Base-by-base conservation (phyloP, 768 basidiomycete species). In the Rhodosporidiobolus odoratus region DNA sequence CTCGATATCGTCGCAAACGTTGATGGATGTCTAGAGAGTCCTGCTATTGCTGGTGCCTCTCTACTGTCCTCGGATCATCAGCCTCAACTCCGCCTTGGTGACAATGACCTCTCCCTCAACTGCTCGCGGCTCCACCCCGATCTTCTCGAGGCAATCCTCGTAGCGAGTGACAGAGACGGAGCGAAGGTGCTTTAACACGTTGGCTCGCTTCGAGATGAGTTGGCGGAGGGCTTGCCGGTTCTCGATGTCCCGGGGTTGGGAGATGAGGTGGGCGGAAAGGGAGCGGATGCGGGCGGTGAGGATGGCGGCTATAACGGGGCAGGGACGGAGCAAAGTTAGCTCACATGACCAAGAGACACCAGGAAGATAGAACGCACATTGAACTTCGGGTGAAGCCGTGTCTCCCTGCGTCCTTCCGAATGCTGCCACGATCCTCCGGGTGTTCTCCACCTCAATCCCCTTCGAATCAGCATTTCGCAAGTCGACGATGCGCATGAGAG, bases 71-170 rank as follows among this genome's bases (percentile, higher is more conserved):
- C 73, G 45, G 48, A 75, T 75, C 48, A 75, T 48, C n/a, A 25
- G 38, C 68, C 69, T 34, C 65, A 75, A 30, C 27, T 69, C 66
- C n/a, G 34, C 25, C 62, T 75, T 72, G 32, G 58, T 52, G 8
- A 94, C 84, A 63, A 91, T 84, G 45, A 97, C 81, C 78, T 97
- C 93, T 50, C 93, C 94, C 79, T 96, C 92, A 2, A 98, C 91
- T 45, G 88, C 87, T 70, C 83, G 83, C 40, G 85, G 83, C 73
- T 93, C 89, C 30, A 97, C 79, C 5, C 89, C 94, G 34, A 96
- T 81, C 68, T 87, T 85, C 56, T 84, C 82, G 60, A 98, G 83
- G 34, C 90, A 76, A 23, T 80, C 81, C 68, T 91, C 89, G 76
- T 94, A 96, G 58, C 91, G 87, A 68, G 83, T 83, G 52, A 85